phyloP scores from a whole-genome alignment of 2,329 filamentous ascomycete genomes.

The Sodiomyces alkalinus region DNA sequence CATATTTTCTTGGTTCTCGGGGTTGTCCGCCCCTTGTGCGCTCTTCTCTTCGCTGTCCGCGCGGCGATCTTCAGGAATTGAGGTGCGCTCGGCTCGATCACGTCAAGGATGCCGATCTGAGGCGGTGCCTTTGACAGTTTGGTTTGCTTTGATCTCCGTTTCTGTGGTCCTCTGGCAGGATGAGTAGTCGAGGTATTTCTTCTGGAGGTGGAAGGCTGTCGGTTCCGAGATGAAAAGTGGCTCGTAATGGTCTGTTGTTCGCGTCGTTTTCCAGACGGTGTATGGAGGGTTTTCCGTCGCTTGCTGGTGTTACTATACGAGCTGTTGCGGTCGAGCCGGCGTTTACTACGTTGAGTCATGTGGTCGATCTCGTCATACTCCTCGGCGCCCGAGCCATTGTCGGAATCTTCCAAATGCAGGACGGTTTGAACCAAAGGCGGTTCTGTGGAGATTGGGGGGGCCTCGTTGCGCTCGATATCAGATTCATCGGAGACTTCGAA shows the following conservation, averaged over 20 bases:
- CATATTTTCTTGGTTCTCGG: conserved; percentile 41
- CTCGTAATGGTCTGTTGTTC: conserved; percentile 19
- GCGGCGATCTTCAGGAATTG: conserved; percentile 46
- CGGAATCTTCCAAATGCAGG: conserved; percentile 2
- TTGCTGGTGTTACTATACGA: conserved; percentile 10
- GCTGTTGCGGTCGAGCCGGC: conserved; percentile 16
- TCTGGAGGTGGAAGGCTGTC: neutral
- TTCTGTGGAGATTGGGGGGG: conserved; percentile 2
- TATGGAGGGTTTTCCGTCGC: conserved; percentile 11
- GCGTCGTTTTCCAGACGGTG: conserved; percentile 5
- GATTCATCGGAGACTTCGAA: conserved; percentile 28
- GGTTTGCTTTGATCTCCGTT: neutral
- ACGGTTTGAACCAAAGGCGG: conserved; percentile 10
- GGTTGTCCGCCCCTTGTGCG: conserved; percentile 36
- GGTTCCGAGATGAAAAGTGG: conserved; percentile 12
- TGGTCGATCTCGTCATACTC: conserved; percentile 37
- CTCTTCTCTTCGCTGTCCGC: conserved; percentile 33
- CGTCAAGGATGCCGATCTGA: conserved; percentile 44
- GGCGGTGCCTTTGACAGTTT: conserved; percentile 14
- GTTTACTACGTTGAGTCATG: conserved; percentile 31
- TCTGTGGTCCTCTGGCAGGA: no score
- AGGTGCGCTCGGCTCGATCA: conserved; percentile 36
- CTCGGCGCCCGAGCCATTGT: conserved; percentile 21
- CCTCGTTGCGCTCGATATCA: conserved; percentile 19
- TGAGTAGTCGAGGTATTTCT: no score